Base-by-base conservation (phyloP, 345 rosid genomes). In the Theobroma cacao region DNA sequence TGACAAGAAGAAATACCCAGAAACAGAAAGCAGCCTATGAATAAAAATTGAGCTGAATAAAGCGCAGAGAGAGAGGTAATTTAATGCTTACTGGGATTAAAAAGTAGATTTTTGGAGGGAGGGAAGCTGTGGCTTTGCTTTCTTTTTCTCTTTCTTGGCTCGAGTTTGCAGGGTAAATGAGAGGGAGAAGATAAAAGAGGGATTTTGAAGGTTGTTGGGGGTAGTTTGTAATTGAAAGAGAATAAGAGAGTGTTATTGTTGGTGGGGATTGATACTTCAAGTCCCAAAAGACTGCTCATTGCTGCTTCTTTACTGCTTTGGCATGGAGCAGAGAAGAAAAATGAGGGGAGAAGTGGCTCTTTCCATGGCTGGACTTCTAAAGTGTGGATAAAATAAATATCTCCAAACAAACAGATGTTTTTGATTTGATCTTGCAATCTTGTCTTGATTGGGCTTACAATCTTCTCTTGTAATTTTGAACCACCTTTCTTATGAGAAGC, bases 201-300 rank as follows among this genome's bases (percentile, higher is more conserved):
- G 58, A 22, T 13, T 81, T 64, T 83, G 70, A 79, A 45, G 11
- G 77, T 75, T 38, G 45, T 64, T 12, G 82, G 50, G 33, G 75
- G 6, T 38, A 75, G 79, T 5, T 78, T 84, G 17, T 84, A 87
- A 75, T 72, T 56, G 17, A 74, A 81, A 65, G 86, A 75, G 77
- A 76, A 82, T 59, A 84, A 75, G 38, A 71, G 45, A 73, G 82
- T 7, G 58, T 64, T 70, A 55, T 45, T 5, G 67, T 78, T 74
- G 48, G 70, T 61, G 69, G 75, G 65, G 17, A 71, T 30, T 11
- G 79, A 52, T 38, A 77, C 67, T 41, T 85, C 75, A 60, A 80
- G 26, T 40, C 75, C 60, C 47, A 79, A 81, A 77, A 79, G 48
- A 31, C 24, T 62, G 78, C 13, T 63, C 78, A 76, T 76, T 63